Evolutionary conservation across 768 basidiomycete species (phyloP), one percentile per base, ranked within the genome.

Genomic region (Daedaleopsis sinensis): DNA sequence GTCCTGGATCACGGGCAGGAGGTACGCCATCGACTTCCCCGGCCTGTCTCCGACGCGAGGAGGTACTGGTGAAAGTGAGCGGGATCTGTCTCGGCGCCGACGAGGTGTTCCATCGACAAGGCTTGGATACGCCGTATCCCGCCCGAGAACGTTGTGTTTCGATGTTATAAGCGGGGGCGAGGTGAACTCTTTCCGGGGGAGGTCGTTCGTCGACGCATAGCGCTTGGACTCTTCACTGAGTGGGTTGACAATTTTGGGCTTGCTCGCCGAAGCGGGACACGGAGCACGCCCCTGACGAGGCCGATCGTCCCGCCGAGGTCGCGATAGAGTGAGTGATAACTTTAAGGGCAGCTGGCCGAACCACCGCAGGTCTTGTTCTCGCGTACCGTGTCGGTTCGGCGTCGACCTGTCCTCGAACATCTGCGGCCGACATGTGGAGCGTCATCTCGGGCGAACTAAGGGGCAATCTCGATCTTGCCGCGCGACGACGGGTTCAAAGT

Each of bases 1-100:
- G 63, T 82, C 77, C 65, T 96, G 90, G 1, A 96, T 79, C 56
- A 96, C 73, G 0, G 94, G 94, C 6, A 96, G 81, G 46, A 96
- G 82, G 72, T 95, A 96, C 1, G 95, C 94, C 32, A 96, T 83
- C 2, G 91, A 94, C 76, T 96, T 96, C 1, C 94, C 94, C 0
- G 93, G 93, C 16, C 94, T 0, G 93, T 96, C 73, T 96, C 94
- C 0, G 90, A 88, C 0, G 93, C 94, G 1, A 96, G 80, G 7
- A 96, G 82, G 65, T 82, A 88, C 58, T 79, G 70, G 12, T 68
- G 64, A 58, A 72, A 73, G 51, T 85, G 78, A 49, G 77, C 76
- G 69, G 77, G 80, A 23, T 70, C 53, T 35, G 37, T 61, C 55
- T 23, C 68, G 53, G 51, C 51, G 7, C 76, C 73, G 55, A 91